These are phyloP conservation scores for Amanita rubescens DNA, from an alignment of 768 basidiomycete species.

Conservation along the genomic window DNA sequence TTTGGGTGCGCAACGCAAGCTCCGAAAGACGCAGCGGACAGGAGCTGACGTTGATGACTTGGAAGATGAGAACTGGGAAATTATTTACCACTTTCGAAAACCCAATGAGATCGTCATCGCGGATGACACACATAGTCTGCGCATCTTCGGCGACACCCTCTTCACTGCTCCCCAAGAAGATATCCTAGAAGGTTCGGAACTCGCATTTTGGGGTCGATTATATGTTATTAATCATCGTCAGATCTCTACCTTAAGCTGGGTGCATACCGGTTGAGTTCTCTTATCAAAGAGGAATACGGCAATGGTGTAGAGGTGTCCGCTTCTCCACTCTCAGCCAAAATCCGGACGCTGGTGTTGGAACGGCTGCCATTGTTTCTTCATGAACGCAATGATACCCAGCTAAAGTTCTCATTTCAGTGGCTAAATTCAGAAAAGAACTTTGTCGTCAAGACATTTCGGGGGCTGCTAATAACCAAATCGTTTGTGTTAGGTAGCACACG, in stretches of 20 bases:
- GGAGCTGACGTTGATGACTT: conserved; percentile 30
- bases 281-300: conserved; percentile 75
- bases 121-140: conserved; percentile 78
- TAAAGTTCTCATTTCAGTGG: conserved; percentile 59
- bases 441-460: conserved; percentile 60
- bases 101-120: conserved; percentile 73
- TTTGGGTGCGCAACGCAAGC: conserved; percentile 62
- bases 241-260: conserved; percentile 77
- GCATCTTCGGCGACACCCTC: conserved; percentile 69
- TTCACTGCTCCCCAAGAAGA: conserved; percentile 87
- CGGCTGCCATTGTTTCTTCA: conserved; percentile 87
- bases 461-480: conserved; percentile 54
- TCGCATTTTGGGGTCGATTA: background rate
- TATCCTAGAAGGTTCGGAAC: conserved; percentile 63
- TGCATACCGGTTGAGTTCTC: conserved; percentile 58
- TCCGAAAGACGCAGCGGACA: conserved; percentile 23
- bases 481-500: conserved; percentile 45
- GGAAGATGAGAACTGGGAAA: conserved; percentile 72
- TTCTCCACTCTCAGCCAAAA: conserved; percentile 41
- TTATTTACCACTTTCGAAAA: conserved; percentile 61
- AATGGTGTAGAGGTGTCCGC: conserved; percentile 43
- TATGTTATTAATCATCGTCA: too few species aligned
- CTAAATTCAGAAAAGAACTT: conserved; percentile 58
- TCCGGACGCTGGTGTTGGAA: conserved; percentile 64
- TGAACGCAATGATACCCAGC: conserved; percentile 69